A percentile compares a stretch with the other conserved stretches of the same genome.
Conservation (phyloP, 1,139 yeast species). For the Magnusiomyces clavatus region DNA sequence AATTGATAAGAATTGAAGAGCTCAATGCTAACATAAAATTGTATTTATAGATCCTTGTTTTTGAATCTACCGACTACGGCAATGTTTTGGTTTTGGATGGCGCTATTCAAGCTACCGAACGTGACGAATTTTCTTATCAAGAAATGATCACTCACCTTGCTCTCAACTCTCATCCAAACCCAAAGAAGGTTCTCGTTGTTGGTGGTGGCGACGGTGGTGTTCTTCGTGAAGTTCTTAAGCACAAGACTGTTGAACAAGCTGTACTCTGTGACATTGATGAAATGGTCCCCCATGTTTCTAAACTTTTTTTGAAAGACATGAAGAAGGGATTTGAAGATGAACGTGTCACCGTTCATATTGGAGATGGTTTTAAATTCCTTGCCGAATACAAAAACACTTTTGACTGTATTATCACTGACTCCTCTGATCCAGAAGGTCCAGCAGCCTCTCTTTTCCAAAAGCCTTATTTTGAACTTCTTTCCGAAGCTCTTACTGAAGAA, state of each 20-base stretch:
- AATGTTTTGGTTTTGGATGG: constrained; percentile 88
- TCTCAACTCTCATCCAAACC: constrained; percentile 81
- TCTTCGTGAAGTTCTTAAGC: constrained; percentile 84
- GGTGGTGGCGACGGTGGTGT: constrained; percentile 99
- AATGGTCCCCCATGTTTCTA: constrained; percentile 74
- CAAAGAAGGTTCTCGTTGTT: constrained; percentile 79
- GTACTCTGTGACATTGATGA: constrained; percentile 90
- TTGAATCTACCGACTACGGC: constrained; percentile 82
- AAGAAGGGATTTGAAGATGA: constrained; percentile 71
- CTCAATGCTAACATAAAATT: background rate
- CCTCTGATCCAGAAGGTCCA: constrained; percentile 96
- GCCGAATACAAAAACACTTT: constrained; percentile 61
- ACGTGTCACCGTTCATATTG: constrained; percentile 73
- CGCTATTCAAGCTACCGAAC: constrained; percentile 85
- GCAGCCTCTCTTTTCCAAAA: constrained; percentile 84
- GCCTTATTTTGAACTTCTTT: constrained; percentile 73
- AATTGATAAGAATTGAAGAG: background rate
- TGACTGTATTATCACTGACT: constrained; percentile 89
- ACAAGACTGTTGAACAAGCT: constrained; percentile 72
- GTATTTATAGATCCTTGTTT: constrained; percentile 46
- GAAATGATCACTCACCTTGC: constrained; percentile 93
- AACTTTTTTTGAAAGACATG: constrained; percentile 80
- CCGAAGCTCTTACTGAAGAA: constrained; percentile 68
- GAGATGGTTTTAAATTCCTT: constrained; percentile 89
- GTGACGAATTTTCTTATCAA: constrained; percentile 92